Evolutionary conservation across 1,284 basidiomycete species (phyloP).

Genomic region (Coriolopsis trogii): DNA sequence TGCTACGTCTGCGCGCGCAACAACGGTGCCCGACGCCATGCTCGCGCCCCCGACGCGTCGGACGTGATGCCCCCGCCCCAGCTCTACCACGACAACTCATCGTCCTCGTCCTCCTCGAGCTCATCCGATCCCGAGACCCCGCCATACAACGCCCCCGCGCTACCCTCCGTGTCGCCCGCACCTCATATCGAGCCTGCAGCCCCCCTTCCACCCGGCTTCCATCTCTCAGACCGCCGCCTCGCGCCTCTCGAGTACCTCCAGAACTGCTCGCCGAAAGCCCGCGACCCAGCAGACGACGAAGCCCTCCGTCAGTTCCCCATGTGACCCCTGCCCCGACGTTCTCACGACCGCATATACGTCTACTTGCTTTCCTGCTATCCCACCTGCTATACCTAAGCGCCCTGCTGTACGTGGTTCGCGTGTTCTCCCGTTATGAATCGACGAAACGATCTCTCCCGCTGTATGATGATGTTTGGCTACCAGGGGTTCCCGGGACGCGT

Average conservation of each 20-base stretch:
- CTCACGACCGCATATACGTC: background rate
- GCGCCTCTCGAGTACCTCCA: slow-evolving; percentile 37
- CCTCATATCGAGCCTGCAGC: background rate
- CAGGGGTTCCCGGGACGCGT: too few relatives aligned
- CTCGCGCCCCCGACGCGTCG: slow-evolving; percentile 6
- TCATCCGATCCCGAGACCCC: slow-evolving; percentile 2
- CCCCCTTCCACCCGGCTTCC: slow-evolving; percentile 11
- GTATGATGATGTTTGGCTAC: too few relatives aligned
- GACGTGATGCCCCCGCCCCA: slow-evolving; percentile 3
- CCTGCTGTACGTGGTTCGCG: background rate
- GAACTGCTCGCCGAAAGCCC: slow-evolving; percentile 30
- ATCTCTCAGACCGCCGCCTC: slow-evolving; percentile 21
- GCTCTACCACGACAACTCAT: background rate
- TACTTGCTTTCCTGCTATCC: background rate
- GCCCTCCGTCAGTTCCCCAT: slow-evolving; percentile 28
- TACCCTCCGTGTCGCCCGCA: slow-evolving; percentile 5
- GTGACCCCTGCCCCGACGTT: too few relatives aligned
- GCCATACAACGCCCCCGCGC: background rate
- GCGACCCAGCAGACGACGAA: slow-evolving; percentile 36
- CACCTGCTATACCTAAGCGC: background rate
- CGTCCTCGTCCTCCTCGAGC: slow-evolving; percentile 11
- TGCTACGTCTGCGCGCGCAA: slow-evolving; percentile 68
- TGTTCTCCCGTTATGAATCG: background rate
- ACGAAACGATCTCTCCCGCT: too few relatives aligned
- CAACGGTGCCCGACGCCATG: slow-evolving; percentile 35